Base-by-base conservation (phyloP, 768 basidiomycete genomes). In the Lactarius psammicola region DNA sequence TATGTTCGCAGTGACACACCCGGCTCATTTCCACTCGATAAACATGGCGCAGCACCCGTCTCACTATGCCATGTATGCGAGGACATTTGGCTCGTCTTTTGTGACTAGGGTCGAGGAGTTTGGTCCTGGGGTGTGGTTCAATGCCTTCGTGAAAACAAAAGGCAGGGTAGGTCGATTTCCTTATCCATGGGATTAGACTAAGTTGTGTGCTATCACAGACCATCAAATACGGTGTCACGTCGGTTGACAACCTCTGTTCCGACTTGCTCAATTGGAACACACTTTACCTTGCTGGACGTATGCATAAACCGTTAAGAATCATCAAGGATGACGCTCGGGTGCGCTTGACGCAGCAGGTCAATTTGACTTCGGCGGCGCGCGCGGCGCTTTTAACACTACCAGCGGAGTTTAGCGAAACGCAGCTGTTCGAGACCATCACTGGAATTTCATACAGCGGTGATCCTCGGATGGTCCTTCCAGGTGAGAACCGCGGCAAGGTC, bases 221-320 rank as follows among this genome's bases (percentile, higher is more conserved):
- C 60, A 92, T 98, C 78, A 99, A 99, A 78, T 99, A 99, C 74
- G 97, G 97, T 17, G 87, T 97, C 31, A 95, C 95, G 38, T 94
- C 94, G 0, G 84, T 96, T 10, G 92, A 95, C 72, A 88, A 87
- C 66, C 84, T 99, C 33, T 94, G 92, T 71, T 84, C 87, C 0
- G 97, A 99, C 73, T 80, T 98, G 31, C 82, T 95, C 60, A 91
- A 94, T 72, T 99, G 97, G 97, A 84, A 87, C 51, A 85, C 94
- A 28, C 83, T 98, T 3, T 99, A 99, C 76, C 86, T 96, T 46
- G 91, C 95, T 0, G 97, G 97, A 0, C 84, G 97, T 38, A 94
- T 98, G 87, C 97, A 98, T 78, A 99, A 99, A 77, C 97, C 97
- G 1, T 84, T 95, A 56, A 86, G 92, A 58, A 95, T 96, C 72